phyloP scores from a whole-genome alignment of 139 green algal genomes.

The Deuterostichococcus epilithicus region DNA sequence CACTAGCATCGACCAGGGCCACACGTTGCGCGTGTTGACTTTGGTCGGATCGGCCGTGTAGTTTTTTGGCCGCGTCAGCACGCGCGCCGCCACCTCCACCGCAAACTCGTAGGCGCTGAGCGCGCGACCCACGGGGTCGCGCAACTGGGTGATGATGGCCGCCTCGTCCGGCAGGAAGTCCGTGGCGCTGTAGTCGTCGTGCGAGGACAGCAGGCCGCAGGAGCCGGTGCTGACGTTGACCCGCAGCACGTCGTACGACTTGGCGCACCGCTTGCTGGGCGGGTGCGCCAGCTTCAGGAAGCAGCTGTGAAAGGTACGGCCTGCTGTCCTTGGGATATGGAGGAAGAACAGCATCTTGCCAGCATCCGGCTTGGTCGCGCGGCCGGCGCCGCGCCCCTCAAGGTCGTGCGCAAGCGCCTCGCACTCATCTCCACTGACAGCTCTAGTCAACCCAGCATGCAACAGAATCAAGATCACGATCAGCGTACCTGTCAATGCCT shows the following conservation, averaged over 20 bases:
- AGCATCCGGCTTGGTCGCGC: neutral
- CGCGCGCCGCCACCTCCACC: slow-evolving; percentile 50
- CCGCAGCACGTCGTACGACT: slow-evolving; percentile 82
- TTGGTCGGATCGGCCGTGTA: slow-evolving; percentile 29
- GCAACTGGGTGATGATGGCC: slow-evolving; percentile 41
- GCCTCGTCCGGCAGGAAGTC: slow-evolving; percentile 40
- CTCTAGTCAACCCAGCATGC: no score
- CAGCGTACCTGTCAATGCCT: no score
- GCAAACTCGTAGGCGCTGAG: slow-evolving; percentile 90
- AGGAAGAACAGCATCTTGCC: slow-evolving; percentile 78
- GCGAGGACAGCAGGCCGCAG: slow-evolving; percentile 75
- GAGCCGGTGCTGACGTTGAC: slow-evolving; percentile 50
- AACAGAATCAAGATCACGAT: no score
- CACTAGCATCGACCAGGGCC: slow-evolving; percentile 87
- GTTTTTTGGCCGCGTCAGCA: slow-evolving; percentile 9
- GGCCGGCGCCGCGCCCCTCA: neutral
- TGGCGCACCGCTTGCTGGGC: slow-evolving; percentile 54
- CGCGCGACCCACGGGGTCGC: slow-evolving; percentile 78
- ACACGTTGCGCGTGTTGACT: slow-evolving; percentile 78
- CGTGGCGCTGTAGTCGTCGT: slow-evolving; percentile 87
- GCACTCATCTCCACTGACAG: neutral
- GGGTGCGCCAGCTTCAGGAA: slow-evolving; percentile 67
- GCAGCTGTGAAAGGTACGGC: slow-evolving; percentile 80
- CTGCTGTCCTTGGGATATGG: slow-evolving; percentile 89
- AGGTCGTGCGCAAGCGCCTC: neutral